Evolutionary conservation across 164 flowering plant genomes (phyloP), one percentile per base, ranked within the genome.

Genomic region (Magnolia kwangsiensis): DNA sequence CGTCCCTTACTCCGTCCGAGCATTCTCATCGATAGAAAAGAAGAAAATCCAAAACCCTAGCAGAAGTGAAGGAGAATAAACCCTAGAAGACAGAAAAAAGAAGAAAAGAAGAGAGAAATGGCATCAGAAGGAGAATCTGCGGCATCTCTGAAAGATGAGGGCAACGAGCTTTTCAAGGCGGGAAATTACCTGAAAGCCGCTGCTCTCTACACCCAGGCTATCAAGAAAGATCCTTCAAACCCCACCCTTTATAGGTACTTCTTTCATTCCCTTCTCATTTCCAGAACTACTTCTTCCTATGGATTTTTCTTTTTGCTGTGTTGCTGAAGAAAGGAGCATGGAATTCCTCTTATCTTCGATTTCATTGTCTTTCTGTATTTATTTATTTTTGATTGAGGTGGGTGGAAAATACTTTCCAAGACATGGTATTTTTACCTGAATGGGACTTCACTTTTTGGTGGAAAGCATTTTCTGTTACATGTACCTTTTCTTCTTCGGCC

Each of bases 121-220:
- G 45, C 45, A 65, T 66, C 86, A 49, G 87, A 77, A 71, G 76
- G 31, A 75, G 72, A 75, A 31, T 51, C 11, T 55, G 73, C 50
- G 72, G 51, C 51, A 29, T 75, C 92, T 13, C 81, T 93, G 82
- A 95, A 95, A 80, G 97, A 93, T 75, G 85, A 92, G 76, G 99
- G 99, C 10, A 95, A 93, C 78, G 92, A 89, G 29, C 87, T 88
- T 75, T 95, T 93, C 86, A 95, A 95, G 87, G 89, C 92, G 0
- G 98, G 98, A 16, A 95, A 95, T 75, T 92, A 86, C 73, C 97
- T 95, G 63, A 95, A 95, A 86, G 98, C 99, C 21, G 99, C 99
- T 76, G 99, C 99, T 69, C 83, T 90, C 1, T 93, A 93, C 77
- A 95, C 99, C 37, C 98, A 95, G 81, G 98, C 99, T 67, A 90